These are phyloP conservation scores for Apiospora arundinis DNA, from an alignment of 2,329 filamentous ascomycete genomes.

Conservation along the genomic window DNA sequence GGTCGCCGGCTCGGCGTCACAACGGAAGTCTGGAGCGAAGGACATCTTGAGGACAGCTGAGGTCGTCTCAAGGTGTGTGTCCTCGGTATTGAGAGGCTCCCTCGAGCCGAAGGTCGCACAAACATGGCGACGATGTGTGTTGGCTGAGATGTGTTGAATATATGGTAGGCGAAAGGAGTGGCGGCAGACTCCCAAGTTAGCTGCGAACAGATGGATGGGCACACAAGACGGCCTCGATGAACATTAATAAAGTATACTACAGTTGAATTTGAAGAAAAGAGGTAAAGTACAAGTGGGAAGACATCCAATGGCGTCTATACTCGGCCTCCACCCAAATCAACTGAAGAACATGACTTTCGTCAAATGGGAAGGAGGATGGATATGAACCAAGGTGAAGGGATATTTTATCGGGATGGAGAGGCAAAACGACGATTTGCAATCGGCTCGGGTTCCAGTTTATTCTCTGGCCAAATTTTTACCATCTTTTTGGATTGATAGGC, in stretches of 20 bases:
- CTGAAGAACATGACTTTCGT: neutral
- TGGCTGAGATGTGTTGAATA: neutral
- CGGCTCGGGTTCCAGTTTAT: neutral
- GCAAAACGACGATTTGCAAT: slow-evolving; percentile 12
- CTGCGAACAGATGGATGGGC: slow-evolving; percentile 25
- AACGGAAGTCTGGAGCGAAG: slow-evolving; percentile 26
- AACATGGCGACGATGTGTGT: slow-evolving; percentile 32
- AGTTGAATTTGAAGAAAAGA: slow-evolving; percentile 18
- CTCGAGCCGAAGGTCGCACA: slow-evolving; percentile 34
- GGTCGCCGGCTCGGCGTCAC: slow-evolving; percentile 29
- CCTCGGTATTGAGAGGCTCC: slow-evolving; percentile 34
- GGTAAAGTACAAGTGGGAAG: slow-evolving; percentile 6
- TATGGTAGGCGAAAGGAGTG: slow-evolving; percentile 25
- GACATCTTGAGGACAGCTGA: slow-evolving; percentile 30
- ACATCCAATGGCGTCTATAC: slow-evolving; percentile 6
- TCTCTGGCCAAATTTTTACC: neutral
- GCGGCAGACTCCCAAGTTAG: slow-evolving; percentile 30
- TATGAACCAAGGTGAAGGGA: neutral
- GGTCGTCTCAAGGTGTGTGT: slow-evolving; percentile 30
- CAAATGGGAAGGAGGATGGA: neutral
- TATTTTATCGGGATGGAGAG: slow-evolving; percentile 5
- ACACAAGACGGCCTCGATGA: slow-evolving; percentile 31
- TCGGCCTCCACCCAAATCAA: slow-evolving; percentile 11
- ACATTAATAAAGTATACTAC: slow-evolving; percentile 30
- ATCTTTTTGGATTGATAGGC: slow-evolving; percentile 10